phyloP scores from a whole-genome alignment of 257 asterid species.

The Petrea volubilis region DNA sequence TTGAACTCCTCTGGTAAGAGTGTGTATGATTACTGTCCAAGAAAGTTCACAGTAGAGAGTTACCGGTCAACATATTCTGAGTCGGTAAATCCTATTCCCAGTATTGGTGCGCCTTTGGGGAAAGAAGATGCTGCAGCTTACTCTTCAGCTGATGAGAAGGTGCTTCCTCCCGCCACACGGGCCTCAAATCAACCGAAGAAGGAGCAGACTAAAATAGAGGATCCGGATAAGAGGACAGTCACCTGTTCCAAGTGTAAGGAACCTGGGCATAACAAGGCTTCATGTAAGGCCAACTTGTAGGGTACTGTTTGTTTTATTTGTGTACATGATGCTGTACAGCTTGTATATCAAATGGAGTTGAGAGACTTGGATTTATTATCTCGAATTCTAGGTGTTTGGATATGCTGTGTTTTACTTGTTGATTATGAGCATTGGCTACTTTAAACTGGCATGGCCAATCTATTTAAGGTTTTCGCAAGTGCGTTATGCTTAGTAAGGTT shows the following conservation, averaged over 20 bases:
- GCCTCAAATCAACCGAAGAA: slow-evolving; percentile 40
- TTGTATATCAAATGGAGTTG: slow-evolving; percentile 7
- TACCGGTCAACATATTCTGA: slow-evolving; percentile 53
- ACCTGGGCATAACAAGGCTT: slow-evolving; percentile 88
- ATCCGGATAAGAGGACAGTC: slow-evolving; percentile 77
- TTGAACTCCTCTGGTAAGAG: slow-evolving; percentile 45
- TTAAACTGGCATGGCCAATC: background rate
- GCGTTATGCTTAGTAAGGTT: background rate
- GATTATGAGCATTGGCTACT: background rate
- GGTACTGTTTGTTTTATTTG: background rate
- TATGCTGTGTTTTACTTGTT: background rate
- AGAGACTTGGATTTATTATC: background rate
- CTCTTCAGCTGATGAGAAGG: slow-evolving; percentile 34
- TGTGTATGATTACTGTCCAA: slow-evolving; percentile 68
- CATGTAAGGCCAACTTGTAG: slow-evolving; percentile 61
- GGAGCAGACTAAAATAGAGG: slow-evolving; percentile 51
- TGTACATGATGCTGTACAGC: slow-evolving; percentile 34
- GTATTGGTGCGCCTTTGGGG: slow-evolving; percentile 39
- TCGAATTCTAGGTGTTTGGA: background rate
- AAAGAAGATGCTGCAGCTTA: slow-evolving; percentile 39
- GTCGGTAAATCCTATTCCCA: slow-evolving; percentile 53
- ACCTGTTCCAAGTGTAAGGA: slow-evolving; percentile 84
- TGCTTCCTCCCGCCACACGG: slow-evolving; percentile 70
- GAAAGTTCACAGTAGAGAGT: slow-evolving; percentile 54
- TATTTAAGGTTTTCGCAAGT: background rate